phyloP scores from a whole-genome alignment of 345 rosid species.

The Acer yangbiense region DNA sequence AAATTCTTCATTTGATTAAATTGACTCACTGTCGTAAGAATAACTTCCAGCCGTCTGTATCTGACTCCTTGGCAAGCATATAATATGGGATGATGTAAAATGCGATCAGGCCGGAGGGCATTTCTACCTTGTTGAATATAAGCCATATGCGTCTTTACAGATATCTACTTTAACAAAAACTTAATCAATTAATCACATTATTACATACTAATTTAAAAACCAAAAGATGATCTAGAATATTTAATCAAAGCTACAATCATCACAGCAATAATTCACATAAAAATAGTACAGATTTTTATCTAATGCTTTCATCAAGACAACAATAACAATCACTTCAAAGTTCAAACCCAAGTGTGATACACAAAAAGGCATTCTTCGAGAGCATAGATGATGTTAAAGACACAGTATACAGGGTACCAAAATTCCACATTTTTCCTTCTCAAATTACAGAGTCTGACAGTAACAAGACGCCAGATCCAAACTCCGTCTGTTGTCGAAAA shows the following conservation, averaged over 20 bases:
- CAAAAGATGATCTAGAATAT: not conserved
- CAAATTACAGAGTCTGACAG: too few species aligned
- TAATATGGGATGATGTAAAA: constrained; percentile 61
- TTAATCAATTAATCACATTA: not conserved
- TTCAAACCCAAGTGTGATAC: not conserved
- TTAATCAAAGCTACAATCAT: not conserved
- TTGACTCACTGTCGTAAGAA: constrained; percentile 76
- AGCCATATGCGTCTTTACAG: constrained; percentile 33
- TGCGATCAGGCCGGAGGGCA: constrained; percentile 45
- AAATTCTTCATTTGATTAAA: not conserved
- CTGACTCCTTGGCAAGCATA: constrained; percentile 84
- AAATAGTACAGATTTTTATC: too few species aligned
- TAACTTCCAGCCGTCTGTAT: constrained; percentile 78
- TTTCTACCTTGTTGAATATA: constrained; percentile 39
- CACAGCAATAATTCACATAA: too few species aligned
- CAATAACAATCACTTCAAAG: not conserved
- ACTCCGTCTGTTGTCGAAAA: too few species aligned
- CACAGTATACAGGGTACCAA: too few species aligned
- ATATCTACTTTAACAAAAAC: not conserved
- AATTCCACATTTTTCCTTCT: too few species aligned
- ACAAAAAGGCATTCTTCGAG: too few species aligned
- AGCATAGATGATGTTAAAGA: too few species aligned
- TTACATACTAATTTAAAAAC: not conserved
- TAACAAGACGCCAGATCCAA: too few species aligned
- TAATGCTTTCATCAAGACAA: not conserved